These are phyloP conservation scores for Brasilioporus rufonigricans DNA, from an alignment of 768 basidiomycete species.

Conservation along the genomic window DNA sequence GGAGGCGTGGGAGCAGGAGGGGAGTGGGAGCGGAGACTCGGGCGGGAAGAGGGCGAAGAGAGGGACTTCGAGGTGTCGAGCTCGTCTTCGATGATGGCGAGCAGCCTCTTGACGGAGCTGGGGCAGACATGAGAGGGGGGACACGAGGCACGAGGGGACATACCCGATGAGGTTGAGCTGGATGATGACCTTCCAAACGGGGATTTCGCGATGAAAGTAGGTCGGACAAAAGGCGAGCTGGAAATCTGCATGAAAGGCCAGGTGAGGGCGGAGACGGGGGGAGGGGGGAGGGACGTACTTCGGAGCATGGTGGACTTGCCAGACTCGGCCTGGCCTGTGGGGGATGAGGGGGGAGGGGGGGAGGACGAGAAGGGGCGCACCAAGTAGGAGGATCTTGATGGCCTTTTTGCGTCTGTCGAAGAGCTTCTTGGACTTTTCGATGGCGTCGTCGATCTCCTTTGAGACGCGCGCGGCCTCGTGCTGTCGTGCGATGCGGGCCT, in stretches of 20 bases:
- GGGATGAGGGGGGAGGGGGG: background rate
- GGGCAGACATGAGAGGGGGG: background rate
- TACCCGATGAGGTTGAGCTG: slow-evolving; percentile 70
- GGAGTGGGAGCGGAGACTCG: background rate
- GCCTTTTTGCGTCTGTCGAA: slow-evolving; percentile 27
- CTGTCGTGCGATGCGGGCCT: slow-evolving; percentile 12
- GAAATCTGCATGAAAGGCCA: slow-evolving; percentile 56
- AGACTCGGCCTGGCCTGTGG: slow-evolving; percentile 29
- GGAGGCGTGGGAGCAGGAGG: background rate
- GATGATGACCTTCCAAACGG: slow-evolving; percentile 61
- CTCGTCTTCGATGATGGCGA: slow-evolving; percentile 50
- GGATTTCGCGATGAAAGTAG: slow-evolving; percentile 55
- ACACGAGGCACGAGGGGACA: background rate
- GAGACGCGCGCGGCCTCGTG: slow-evolving; percentile 26
- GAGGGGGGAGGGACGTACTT: slow-evolving; percentile 6
- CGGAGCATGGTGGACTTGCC: slow-evolving; percentile 33
- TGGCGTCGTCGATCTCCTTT: slow-evolving; percentile 28
- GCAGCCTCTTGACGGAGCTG: slow-evolving; percentile 58
- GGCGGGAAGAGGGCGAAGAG: background rate
- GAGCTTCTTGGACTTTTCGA: slow-evolving; percentile 23
- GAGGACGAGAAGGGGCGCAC: background rate
- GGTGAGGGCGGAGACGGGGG: background rate
- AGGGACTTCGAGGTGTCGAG: slow-evolving; percentile 28
- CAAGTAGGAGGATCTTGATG: slow-evolving; percentile 30
- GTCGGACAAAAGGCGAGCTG: slow-evolving; percentile 63